These are phyloP conservation scores for Iris macrosiphon DNA, from an alignment of 106 monocot genomes.

Conservation along the genomic window DNA sequence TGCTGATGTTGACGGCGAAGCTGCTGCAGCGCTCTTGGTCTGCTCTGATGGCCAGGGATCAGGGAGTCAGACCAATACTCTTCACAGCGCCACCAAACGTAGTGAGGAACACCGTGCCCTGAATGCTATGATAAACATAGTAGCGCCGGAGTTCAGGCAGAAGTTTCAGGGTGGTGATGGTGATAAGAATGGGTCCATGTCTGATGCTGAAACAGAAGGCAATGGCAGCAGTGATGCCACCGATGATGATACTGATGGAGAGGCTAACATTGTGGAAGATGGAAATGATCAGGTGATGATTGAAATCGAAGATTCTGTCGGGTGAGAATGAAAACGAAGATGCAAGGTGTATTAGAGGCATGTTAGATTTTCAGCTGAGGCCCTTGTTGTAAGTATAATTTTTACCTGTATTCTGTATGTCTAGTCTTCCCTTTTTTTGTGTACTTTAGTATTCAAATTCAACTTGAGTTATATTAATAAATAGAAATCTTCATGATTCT, in stretches of 20 bases:
- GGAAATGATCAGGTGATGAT: constrained; percentile 40
- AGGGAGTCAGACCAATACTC: constrained; percentile 47
- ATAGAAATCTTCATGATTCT: too few relatives aligned
- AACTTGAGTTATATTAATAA: too few relatives aligned
- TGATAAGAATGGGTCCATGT: constrained; percentile 29
- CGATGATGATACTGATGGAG: constrained; percentile 9
- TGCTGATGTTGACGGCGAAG: constrained; percentile 10
- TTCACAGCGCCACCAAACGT: not conserved
- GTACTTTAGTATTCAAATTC: too few relatives aligned
- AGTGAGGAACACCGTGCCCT: constrained; percentile 34
- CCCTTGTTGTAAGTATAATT: too few relatives aligned
- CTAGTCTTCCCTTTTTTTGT: too few relatives aligned
- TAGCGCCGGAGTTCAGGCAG: constrained; percentile 53
- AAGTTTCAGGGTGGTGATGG: constrained; percentile 13
- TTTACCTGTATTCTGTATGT: too few relatives aligned
- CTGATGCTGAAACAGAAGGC: constrained; percentile 84
- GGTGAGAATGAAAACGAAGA: too few relatives aligned
- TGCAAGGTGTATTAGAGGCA: too few relatives aligned
- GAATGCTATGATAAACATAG: constrained; percentile 74
- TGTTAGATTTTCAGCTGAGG: too few relatives aligned
- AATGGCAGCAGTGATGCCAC: constrained; percentile 4
- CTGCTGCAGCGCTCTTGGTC: constrained; percentile 13
- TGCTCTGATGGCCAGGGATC: constrained; percentile 39
- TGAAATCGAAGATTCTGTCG: constrained; percentile 71
- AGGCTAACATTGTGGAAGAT: constrained; percentile 3